Evolutionary conservation across 805 yeast species (phyloP), one percentile per base, ranked within the genome.

Genomic region (Wickerhamomyces canadensis): DNA sequence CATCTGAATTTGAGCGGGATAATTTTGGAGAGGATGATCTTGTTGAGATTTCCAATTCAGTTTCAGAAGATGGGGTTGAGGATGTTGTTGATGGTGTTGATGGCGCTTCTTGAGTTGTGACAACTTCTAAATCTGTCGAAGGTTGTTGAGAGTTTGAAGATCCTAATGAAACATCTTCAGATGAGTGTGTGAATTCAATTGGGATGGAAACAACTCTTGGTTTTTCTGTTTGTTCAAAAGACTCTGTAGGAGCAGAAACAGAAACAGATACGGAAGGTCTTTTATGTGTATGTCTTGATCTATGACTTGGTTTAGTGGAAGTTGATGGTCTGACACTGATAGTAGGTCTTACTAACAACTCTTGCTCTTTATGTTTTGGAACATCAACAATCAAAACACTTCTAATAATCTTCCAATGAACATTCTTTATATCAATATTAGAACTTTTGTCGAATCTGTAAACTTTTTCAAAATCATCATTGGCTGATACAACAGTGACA

Each of bases 401-500:
- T n/a, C 27, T 29, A 12, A 23, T n/a, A 4, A 39, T 21, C 27
- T 41, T 35, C 53, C 54, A 52, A 6, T 40, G 22, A 17, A 51
- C 39, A 5, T 40, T 36, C 2, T 27, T 22, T 17, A 51, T 30
- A 29, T 45, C 39, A 27, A 52, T 40, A 1, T 27, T 30, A n/a
- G 10, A 7, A 16, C 18, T 29, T 12, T 40, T 30, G 21, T 42
- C 32, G 34, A 52, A 49, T 25, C 34, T 31, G 38, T 30, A 51
- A 4, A 35, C 17, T 33, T 44, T 48, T 13, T 44, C 34, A 19
- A 46, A 45, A 3, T 39, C 35, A 31, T 52, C 57, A 4, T 27
- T 25, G 19, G 36, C 30, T 16, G 53, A 47, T 9, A 34, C 33
- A 19, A 51, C 31, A 6, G 34, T 35, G 6, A 48, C 27, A n/a